phyloP scores from a whole-genome alignment of 169 alveolate species.

The Theileria annulata region DNA sequence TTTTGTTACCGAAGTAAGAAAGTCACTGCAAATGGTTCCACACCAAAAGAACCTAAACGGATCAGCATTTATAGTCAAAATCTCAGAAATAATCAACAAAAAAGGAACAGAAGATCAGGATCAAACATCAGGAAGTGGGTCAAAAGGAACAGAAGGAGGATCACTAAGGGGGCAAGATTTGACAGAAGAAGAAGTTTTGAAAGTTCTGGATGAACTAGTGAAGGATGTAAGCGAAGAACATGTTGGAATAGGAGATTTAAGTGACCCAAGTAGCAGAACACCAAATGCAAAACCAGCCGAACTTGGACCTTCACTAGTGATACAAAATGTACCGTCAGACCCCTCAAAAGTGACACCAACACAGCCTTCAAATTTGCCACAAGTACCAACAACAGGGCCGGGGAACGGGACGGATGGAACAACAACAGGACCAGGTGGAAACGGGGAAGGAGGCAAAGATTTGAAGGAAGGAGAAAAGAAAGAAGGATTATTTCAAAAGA shows the following conservation, averaged over 20 bases:
- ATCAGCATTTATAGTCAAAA: neutral
- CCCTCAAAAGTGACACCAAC: neutral
- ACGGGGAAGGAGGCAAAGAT: neutral
- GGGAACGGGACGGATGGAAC: neutral
- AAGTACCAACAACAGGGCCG: neutral
- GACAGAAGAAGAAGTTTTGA: neutral
- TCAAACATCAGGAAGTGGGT: neutral
- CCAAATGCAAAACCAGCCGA: neutral
- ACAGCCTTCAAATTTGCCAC: neutral
- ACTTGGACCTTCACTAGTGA: neutral
- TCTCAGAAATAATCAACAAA: neutral
- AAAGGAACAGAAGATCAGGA: conserved; percentile 8
- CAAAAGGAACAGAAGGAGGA: neutral
- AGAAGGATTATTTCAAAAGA: neutral
- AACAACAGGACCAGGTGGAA: neutral
- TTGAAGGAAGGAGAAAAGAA: neutral
- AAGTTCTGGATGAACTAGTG: neutral
- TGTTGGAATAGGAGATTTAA: neutral
- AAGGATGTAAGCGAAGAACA: neutral
- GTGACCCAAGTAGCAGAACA: neutral
- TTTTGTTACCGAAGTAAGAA: neutral
- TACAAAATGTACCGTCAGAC: neutral
- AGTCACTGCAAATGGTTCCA: neutral
- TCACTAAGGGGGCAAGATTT: neutral
- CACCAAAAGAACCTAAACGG: neutral